phyloP scores from a whole-genome alignment of 1,284 basidiomycete species.

The Sporisorium graminicola region DNA sequence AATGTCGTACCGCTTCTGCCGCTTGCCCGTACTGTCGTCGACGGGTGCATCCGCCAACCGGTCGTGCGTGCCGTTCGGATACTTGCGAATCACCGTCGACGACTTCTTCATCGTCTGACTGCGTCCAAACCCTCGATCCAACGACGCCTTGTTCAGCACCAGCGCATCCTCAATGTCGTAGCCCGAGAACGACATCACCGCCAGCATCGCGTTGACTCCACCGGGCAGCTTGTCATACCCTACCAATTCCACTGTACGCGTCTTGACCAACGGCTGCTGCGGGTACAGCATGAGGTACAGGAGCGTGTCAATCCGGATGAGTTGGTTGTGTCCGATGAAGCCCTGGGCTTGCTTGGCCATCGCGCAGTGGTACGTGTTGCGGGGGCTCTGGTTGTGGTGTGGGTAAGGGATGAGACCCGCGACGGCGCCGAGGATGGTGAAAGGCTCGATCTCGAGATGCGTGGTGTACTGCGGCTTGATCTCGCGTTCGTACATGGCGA shows the following conservation, averaged over 20 bases:
- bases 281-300: conserved; percentile 99
- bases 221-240: conserved; percentile 97
- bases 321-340: conserved; percentile 98
- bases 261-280: conserved; percentile 99
- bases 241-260: conserved; percentile 87
- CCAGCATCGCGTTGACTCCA: conserved; percentile 97
- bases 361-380: conserved; percentile 98
- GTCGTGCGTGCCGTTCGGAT: conserved; percentile 97
- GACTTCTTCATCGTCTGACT: conserved; percentile 98
- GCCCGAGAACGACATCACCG: conserved; percentile 98
- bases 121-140: conserved; percentile 96
- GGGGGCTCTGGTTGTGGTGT: conserved; percentile 98
- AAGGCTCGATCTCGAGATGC: conserved; percentile 98
- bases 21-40: conserved; percentile 78
- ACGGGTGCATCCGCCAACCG: conserved; percentile 91
- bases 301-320: conserved; percentile 98
- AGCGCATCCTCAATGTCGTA: conserved; percentile 99
- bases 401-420: conserved; percentile 99
- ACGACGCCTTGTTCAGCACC: conserved; percentile 84
- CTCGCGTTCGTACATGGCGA: conserved; percentile 92
- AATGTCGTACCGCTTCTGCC: conserved; percentile 86
- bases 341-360: conserved; percentile 99
- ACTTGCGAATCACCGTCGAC: conserved; percentile 91
- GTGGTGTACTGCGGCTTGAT: conserved; percentile 83
- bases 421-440: conserved; percentile 96